Evolutionary conservation across 495 filamentous ascomycete genomes (phyloP), one percentile per base, ranked within the genome.

Genomic region (Lasiosphaeria hispida): DNA sequence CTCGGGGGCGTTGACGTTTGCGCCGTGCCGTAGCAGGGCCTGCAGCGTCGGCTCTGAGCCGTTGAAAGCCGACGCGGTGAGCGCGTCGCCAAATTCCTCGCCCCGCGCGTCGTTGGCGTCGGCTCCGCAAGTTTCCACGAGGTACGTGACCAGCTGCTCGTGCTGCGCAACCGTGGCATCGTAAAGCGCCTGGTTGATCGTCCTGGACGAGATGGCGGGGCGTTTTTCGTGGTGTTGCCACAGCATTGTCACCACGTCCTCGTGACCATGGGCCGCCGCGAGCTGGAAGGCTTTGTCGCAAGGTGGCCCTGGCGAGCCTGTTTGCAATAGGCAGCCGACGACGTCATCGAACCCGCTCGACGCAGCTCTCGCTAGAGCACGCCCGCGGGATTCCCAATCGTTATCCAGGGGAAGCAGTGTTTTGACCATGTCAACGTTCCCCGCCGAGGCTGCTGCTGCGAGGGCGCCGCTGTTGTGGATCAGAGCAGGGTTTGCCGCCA

Each of bases 41-140:
- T 52, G 36, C 18, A 58, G 30, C 10, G 52, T 58, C 10, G 23
- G 8, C 4, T 30, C 35, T 13, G 56, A 52, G 47, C 56, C 56
- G 33, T 58, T 48, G 37, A 15, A 58, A 3, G 56, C 47, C 6
- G 56, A 58, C 2, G 56, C 56, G 7, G 56, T 58, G n/a, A 58
- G 19, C 9, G 56, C 56, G 33, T 58, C 52, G 47, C 56, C 56
- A 23, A 52, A 58, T 10, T 58, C 56, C 7, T 23, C 47, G n/a
- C 47, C 56, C 3, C 47, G 43, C 18, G 48, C 56, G 15, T 15
- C 44, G 18, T 54, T 54, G 17, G 56, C 36, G 15, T 58, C 47
- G 9, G 37, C 56, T 30, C 56, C 38, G 47, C 56, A 58, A 11
- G 17, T 7, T 40, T 52, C 14, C 8, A 58, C 47, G 14, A 58